Evolutionary conservation across 805 yeast species (phyloP), one percentile per base, ranked within the genome.

Genomic region (Monosporozyma aerobia): DNA sequence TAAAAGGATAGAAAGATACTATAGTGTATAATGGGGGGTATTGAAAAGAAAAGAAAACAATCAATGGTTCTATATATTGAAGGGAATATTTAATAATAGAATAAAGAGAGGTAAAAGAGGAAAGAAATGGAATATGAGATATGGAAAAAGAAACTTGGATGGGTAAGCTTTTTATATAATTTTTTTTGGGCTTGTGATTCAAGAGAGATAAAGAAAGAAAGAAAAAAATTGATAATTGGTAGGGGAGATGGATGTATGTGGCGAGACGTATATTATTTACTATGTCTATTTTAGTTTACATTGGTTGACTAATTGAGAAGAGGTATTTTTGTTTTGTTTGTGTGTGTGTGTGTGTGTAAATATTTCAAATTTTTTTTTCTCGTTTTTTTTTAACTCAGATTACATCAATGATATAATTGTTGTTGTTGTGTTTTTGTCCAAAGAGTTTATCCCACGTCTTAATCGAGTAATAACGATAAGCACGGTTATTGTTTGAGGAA

Each of bases 41-140:
- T 43, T 43, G 45, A 43, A 43, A 43, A 43, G 45, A 43, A 43
- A 43, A 43, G 45, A 43, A 43, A 43, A 19, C 45, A 43, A 43
- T 43, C 45, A 43, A 43, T 43, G 45, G 14, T 43, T 14, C 25
- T 43, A 22, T 43, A 23, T 43, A 23, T 23, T 13, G 29, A 23
- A 43, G 30, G 39, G 39, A 35, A 35, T 7, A 13, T 35, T 35
- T 19, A 19, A 19, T 19, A 19, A 35, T 13, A 22, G 25, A 23
- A 3, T 41, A 19, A 22, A 22, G 23, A 41, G 29, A 7, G 23
- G 25, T 23, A 10, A 8, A 22, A 19, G 25, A n/a, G 14, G 25
- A 11, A 43, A 19, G 19, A 43, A 23, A 43, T 23, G 13, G 25
- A 11, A 9, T 10, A 43, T 19, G n/a, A 23, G 29, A 23, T 9